A percentile compares a stretch with the other conserved stretches of the same genome.
These are phyloP conservation scores for Boletus holoroseus DNA, from an alignment of 1,284 basidiomycete genomes.

Conservation along the genomic window DNA sequence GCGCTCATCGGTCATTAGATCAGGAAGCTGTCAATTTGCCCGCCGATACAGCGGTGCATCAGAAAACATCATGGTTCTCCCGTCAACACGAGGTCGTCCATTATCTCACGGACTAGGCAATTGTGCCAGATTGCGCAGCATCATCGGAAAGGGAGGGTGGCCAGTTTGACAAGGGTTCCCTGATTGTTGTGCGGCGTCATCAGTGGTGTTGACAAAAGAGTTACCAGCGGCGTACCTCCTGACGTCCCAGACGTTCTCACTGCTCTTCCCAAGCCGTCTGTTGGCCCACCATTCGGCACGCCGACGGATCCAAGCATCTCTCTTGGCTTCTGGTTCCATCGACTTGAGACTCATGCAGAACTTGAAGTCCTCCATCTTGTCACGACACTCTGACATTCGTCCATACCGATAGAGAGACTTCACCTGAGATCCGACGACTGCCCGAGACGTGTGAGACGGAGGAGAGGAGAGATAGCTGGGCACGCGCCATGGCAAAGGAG, in stretches of 20 bases:
- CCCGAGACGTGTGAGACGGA: constrained; percentile 11
- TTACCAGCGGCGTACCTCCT: constrained; percentile 49
- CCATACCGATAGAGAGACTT: constrained; percentile 87
- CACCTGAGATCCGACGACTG: constrained; percentile 78
- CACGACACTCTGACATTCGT: constrained; percentile 66
- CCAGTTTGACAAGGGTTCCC: constrained; percentile 27
- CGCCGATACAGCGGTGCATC: neutral
- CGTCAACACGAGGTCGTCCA: too few species aligned
- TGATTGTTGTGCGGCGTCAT: constrained; percentile 5
- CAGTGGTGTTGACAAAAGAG: neutral
- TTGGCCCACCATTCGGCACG: constrained; percentile 91
- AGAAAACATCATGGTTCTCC: neutral
- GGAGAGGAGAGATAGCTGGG: constrained; percentile 3
- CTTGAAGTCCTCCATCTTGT: constrained; percentile 90
- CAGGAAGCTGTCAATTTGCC: neutral
- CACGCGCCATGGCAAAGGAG: constrained; percentile 68
- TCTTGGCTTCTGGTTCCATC: constrained; percentile 68
- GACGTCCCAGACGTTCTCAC: constrained; percentile 92
- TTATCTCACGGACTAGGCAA: constrained; percentile 15
- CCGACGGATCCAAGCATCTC: constrained; percentile 78
- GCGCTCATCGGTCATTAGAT: neutral
- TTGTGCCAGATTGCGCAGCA: constrained; percentile 21
- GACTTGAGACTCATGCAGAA: constrained; percentile 87
- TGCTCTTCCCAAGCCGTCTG: constrained; percentile 68
- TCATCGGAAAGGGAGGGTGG: constrained; percentile 26